These are phyloP conservation scores for Neurospora sp. DNA, from an alignment of 495 filamentous ascomycete species.

Conservation along the genomic window DNA sequence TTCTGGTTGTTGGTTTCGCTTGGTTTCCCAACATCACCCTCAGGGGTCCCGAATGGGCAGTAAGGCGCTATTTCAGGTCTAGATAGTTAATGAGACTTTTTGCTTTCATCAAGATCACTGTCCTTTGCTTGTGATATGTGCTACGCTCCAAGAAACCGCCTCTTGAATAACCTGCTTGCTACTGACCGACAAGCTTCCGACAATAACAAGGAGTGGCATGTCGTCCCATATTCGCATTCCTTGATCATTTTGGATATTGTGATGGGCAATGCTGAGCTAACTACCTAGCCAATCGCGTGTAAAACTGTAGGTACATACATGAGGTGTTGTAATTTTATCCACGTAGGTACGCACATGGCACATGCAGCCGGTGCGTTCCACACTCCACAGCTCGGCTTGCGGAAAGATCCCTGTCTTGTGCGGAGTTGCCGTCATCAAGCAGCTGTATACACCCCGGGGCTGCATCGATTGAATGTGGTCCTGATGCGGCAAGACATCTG, in stretches of 20 bases:
- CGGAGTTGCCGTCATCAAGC: not conserved
- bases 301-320: not conserved
- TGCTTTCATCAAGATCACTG: not conserved
- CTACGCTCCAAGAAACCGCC: not conserved
- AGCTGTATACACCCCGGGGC: not conserved
- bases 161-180: not conserved
- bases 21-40: not conserved
- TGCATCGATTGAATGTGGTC: not conserved
- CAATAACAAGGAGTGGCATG: not conserved
- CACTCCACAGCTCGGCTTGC: not conserved
- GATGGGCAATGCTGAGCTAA: not conserved
- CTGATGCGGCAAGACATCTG: not conserved
- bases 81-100: not conserved
- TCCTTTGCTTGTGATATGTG: not conserved
- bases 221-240: not conserved
- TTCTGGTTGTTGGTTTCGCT: not conserved
- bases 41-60: not conserved
- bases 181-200: not conserved
- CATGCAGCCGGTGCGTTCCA: not conserved
- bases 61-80: not conserved
- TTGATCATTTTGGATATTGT: not conserved
- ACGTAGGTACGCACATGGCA: not conserved
- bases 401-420: not conserved
- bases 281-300: not conserved
- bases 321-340: not conserved